These are phyloP conservation scores for Floccularia luteovirens DNA, from an alignment of 768 basidiomycete genomes.

Conservation along the genomic window DNA sequence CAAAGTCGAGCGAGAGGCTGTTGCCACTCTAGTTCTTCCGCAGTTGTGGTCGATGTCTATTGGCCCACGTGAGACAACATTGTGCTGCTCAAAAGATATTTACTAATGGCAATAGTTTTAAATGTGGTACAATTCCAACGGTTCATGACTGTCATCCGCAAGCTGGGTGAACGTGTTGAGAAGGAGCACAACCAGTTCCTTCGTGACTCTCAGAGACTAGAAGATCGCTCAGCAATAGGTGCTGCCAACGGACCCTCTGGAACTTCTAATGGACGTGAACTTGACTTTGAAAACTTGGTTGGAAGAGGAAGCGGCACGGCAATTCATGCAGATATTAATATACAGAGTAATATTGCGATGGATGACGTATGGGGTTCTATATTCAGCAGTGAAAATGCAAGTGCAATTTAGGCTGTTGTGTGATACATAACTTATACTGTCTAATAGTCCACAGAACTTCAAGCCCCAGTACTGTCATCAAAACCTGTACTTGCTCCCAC, in stretches of 20 bases:
- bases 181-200: conserved; percentile 89
- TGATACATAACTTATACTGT: too few relatives aligned
- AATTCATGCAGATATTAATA: conserved; percentile 37
- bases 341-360: conserved; percentile 41
- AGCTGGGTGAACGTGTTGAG: conserved; percentile 81
- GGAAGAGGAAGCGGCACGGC: conserved; percentile 41
- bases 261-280: conserved; percentile 32
- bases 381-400: conserved; percentile 34
- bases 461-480: background rate
- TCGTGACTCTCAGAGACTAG: conserved; percentile 85
- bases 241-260: conserved; percentile 31
- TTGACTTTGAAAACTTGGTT: conserved; percentile 87
- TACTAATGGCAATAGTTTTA: conserved; percentile 38
- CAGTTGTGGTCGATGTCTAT: conserved; percentile 98
- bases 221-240: conserved; percentile 63
- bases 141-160: conserved; percentile 83
- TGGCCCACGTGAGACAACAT: conserved; percentile 64
- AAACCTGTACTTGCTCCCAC: background rate
- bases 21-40: conserved; percentile 81
- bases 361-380: conserved; percentile 86
- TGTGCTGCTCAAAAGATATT: background rate
- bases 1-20: conserved; percentile 90
- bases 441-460: too few relatives aligned
- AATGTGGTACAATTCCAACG: conserved; percentile 83
- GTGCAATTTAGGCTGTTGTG: too few relatives aligned